Base-by-base conservation (phyloP, 2,329 filamentous ascomycete genomes). In the Ophiocordyceps unilateralis region DNA sequence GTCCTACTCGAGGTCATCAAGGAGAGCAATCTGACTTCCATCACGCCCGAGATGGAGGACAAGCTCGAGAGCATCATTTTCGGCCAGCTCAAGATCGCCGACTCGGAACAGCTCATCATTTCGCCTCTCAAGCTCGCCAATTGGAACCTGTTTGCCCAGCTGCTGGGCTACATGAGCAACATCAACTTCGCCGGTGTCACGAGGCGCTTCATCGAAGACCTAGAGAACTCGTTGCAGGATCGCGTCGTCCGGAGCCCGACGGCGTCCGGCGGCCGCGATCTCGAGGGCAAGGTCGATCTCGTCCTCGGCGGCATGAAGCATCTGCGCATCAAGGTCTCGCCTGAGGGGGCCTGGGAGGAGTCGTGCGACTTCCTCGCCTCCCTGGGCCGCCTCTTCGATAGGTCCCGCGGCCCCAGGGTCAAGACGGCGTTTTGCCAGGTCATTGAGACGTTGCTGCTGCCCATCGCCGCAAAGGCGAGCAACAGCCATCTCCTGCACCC, bases 31-130 rank as follows among this genome's bases (percentile, higher is more conserved):
- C 65, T 96, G 39, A 72, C 78, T 28, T 82, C 78, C 19, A 85
- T 98, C 50, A 93, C 84, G 6, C 69, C 78, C 1, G 89, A 95
- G 51, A 93, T 95, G 77, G 88, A 93, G 46, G 85, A 91, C 47
- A 89, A 93, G 51, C 69, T 98, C 5, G 89, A 96, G 57, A 85
- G 81, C 48, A 93, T 98, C 46, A 94, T 98, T 43, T 98, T 96
- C 58, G 81, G 81, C n/a, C 91, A 96, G 58, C 70, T 98, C 10
- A 93, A 88, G 55, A 83, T 81, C 39, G 82, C 87, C 8, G 88
- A 96, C 47, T 78, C 83, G 0, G 86, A 94, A 8, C 78, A 88
- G 53, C 66, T 89, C 4, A 68, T 78, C 47, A 69, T 80, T 9
- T 94, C 87, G 0, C 79, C 84, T 1, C 67, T 96, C 21, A 86